Evolutionary conservation across 179 eudicot species (phyloP), one percentile per base, ranked within the genome.

Genomic region (Actinidia chinensis): DNA sequence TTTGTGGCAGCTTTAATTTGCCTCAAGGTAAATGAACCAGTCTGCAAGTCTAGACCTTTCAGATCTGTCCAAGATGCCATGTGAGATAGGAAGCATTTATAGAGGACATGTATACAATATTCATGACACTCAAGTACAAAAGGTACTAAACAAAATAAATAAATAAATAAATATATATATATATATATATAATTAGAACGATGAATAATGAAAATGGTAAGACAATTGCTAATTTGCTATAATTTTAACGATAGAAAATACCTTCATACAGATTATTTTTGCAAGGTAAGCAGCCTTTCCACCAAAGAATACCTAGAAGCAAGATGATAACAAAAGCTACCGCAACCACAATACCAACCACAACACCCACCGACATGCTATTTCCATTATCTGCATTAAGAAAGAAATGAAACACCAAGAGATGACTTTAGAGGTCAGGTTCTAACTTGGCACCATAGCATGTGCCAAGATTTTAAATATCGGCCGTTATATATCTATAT

Each of bases 1-100:
- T 78, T 76, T 18, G 91, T 88, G 23, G 91, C 89, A 48, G 79
- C 72, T 80, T 86, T 88, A 65, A 88, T 86, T 60, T 88, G 91
- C 80, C 84, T 82, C 54, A 88, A 73, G 76, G 80, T 77, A 68
- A 88, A 88, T 65, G 81, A 82, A 58, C 88, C 88, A 18, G 89
- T 86, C 70, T 85, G 88, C 74, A 81, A 48, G n/a, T 85, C 85
- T 13, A 88, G 81, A 6, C 64, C 83, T 76, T 80, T 79, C 51
- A 86, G 87, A 73, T 81, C 84, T 81, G 54, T 17, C n/a, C n/a
- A n/a, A n/a, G n/a, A n/a, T n/a, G n/a, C n/a, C n/a, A n/a, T n/a
- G n/a, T n/a, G n/a, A n/a, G n/a, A n/a, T n/a, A n/a, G n/a, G n/a
- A n/a, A n/a, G n/a, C n/a, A n/a, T n/a, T n/a, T n/a, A n/a, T n/a